phyloP scores from a whole-genome alignment of 108 stramenopile genomes.

The Skeletonema costatum region DNA sequence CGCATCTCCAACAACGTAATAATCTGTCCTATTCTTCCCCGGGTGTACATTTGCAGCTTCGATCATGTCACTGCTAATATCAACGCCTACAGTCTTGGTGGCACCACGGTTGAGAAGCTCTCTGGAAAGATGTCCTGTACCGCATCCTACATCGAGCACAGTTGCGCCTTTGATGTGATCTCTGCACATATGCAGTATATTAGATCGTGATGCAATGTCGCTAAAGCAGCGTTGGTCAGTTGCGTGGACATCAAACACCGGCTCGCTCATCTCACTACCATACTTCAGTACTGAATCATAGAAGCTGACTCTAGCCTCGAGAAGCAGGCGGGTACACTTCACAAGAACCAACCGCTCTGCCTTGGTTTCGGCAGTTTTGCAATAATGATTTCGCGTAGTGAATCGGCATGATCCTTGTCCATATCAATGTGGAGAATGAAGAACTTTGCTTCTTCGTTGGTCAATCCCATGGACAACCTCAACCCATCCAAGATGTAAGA shows the following conservation, averaged over 20 bases:
- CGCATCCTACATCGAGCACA: conserved; percentile 6
- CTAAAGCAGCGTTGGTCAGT: background rate
- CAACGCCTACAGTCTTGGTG: conserved; percentile 6
- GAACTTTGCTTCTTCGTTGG: background rate
- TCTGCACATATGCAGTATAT: background rate
- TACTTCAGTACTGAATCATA: conserved; percentile 5
- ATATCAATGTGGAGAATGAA: conserved; percentile 4
- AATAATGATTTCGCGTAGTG: conserved; percentile 11
- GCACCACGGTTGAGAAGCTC: background rate
- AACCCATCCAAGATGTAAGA: conserved; percentile 14
- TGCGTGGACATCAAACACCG: too few species aligned
- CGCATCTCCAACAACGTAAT: background rate
- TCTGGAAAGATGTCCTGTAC: background rate
- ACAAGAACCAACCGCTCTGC: background rate
- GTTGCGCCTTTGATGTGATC: background rate
- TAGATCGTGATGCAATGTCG: background rate
- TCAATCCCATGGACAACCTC: background rate
- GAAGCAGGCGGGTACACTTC: background rate
- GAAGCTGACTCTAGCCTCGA: conserved; percentile 11
- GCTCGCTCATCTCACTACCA: background rate
- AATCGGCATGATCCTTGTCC: conserved; percentile 7
- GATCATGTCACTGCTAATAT: background rate
- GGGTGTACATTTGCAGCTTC: conserved; percentile 7
- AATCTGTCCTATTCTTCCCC: background rate
- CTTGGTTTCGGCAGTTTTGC: conserved; percentile 14